Evolutionary conservation across 176 grass and related monocot genomes (phyloP).

Genomic region (Tuctoria greenei): DNA sequence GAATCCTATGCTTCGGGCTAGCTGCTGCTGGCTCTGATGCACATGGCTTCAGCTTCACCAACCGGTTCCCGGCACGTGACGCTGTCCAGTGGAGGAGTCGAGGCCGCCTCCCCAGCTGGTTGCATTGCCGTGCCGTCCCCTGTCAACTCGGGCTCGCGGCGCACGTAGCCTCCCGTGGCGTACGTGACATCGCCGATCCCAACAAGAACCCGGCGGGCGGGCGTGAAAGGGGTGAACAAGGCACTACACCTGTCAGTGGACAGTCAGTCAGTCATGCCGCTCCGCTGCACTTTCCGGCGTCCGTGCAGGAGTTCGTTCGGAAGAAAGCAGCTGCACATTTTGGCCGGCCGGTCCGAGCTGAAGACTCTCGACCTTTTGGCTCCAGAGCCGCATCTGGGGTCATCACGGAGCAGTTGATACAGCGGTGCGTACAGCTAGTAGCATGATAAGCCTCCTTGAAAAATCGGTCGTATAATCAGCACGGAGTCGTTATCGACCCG

Average conservation of each 20-base stretch:
- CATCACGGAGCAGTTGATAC: not conserved
- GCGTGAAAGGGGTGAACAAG: no score
- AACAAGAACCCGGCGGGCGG: no score
- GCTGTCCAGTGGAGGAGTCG: no score
- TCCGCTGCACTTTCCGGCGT: not conserved
- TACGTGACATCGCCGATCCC: no score
- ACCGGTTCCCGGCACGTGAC: not conserved
- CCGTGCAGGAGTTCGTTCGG: not conserved
- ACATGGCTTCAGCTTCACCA: not conserved
- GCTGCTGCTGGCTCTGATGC: not conserved
- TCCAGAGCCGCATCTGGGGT: not conserved
- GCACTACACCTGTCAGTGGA: no score
- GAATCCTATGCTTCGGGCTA: not conserved
- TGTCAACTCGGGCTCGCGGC: no score
- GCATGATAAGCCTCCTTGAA: not conserved
- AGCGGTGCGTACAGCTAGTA: not conserved
- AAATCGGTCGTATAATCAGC: not conserved
- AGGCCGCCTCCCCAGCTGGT: no score
- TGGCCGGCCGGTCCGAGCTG: not conserved
- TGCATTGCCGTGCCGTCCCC: no score
- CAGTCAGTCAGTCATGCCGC: no score
- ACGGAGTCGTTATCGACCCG: not conserved
- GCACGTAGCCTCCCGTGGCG: no score
- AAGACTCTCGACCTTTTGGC: not conserved
- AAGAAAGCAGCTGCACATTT: no score